Evolutionary conservation across 495 filamentous ascomycete genomes (phyloP), one percentile per base, ranked within the genome.

Genomic region (Lentithecium fluviatile): DNA sequence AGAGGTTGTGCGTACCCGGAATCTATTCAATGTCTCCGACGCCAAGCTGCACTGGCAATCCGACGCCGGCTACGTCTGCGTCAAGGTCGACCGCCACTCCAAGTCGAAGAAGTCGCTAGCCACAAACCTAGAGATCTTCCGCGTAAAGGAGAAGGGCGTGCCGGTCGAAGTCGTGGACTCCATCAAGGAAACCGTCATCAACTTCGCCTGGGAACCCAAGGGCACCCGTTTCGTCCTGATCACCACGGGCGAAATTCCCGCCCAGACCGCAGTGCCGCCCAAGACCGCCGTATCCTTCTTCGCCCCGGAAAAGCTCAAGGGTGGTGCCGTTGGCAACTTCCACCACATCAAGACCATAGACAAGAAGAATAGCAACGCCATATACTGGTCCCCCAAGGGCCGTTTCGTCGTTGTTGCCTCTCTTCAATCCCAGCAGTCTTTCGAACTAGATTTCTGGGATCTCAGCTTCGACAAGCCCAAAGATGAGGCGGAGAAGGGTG

Each of bases 351-450:
- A 88, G 42, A 97, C 91, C 0, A 80, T 95, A 20, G 94, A 98
- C 66, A 96, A 96, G 85, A 97, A 96, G 83, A 98, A 91, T 74
- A 95, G 86, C 82, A 98, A 98, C 70, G 95, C 88, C 52, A 97
- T 98, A 70, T 96, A 96, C 84, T 98, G 94, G 94, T 95, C 90
- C n/a, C 94, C 94, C 13, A 91, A 88, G 78, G 94, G 94, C 15
- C 85, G 94, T 17, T 97, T 98, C 70, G 91, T 96, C 45, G 83
- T 96, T 42, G 84, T 98, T 13, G 94, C 89, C 21, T 94, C 94
- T 1, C 88, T 98, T 13, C 85, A 89, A 78, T 95, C 90, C 58
- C 85, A 90, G 71, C 88, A 95, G 75, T 90, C 82, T 77, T 95
- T 89, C 66, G 94, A 98, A 54, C 83, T 98, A 60, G 94, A 98